phyloP scores from a whole-genome alignment of 2,329 filamentous ascomycete genomes.

The Penicillium corylophilum region DNA sequence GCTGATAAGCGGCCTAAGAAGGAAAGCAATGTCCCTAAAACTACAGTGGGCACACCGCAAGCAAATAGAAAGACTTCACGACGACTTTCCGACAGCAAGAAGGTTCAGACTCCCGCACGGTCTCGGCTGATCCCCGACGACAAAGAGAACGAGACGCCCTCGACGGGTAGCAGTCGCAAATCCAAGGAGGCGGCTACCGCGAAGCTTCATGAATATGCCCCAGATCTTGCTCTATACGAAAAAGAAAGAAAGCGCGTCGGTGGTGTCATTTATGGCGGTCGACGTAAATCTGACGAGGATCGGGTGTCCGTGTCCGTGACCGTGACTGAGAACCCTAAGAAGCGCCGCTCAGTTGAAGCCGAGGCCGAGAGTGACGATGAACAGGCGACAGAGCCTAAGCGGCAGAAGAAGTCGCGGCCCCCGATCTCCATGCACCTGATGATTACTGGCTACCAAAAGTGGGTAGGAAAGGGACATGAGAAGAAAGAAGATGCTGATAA shows the following conservation, averaged over 20 bases:
- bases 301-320: slow-evolving; percentile 22
- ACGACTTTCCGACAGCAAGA: slow-evolving; percentile 28
- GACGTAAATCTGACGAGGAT: slow-evolving; percentile 46
- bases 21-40: slow-evolving; percentile 16
- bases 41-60: slow-evolving; percentile 27
- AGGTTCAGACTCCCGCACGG: slow-evolving; percentile 54
- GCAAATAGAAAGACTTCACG: slow-evolving; percentile 26
- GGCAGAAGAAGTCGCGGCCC: slow-evolving; percentile 60
- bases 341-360: slow-evolving; percentile 47
- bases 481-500: slow-evolving; percentile 77
- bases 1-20: slow-evolving; percentile 21
- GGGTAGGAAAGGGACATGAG: slow-evolving; percentile 63
- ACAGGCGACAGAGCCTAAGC: slow-evolving; percentile 61
- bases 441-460: slow-evolving; percentile 79
- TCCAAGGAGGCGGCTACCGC: slow-evolving; percentile 84
- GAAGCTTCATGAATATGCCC: slow-evolving; percentile 71
- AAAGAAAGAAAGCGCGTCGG: slow-evolving; percentile 85
- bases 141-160: slow-evolving; percentile 84
- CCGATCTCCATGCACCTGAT: slow-evolving; percentile 73
- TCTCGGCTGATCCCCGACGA: slow-evolving; percentile 55
- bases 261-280: slow-evolving; percentile 61
- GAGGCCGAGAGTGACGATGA: slow-evolving; percentile 52
- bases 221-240: slow-evolving; percentile 86
- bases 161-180: slow-evolving; percentile 73
- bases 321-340: slow-evolving; percentile 33